Evolutionary conservation across 2,329 filamentous ascomycete species (phyloP), one percentile per base, ranked within the genome.

Genomic region (Fusarium compactum): DNA sequence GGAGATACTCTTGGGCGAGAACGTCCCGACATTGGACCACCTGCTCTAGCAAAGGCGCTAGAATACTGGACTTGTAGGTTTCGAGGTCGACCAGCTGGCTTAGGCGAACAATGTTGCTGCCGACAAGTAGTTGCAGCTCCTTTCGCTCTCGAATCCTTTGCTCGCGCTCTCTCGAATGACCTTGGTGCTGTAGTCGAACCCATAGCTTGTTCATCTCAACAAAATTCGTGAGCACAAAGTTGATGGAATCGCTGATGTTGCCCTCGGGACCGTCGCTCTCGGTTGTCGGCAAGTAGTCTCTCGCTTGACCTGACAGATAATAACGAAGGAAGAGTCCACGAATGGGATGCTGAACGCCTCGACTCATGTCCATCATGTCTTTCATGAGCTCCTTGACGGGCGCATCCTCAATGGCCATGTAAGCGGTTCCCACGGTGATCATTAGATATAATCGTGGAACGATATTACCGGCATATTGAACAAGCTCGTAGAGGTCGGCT

Each of bases 321-420:
- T 99, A 99, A 78, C 96, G 91, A 76, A 99, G 83, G 80, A 99
- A 99, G 58, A 99, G 86, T 20, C 96, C 96, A 62, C 96, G 93
- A 69, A 98, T 95, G 18, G 96, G 96, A 81, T 99, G 96, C 78
- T 99, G 96, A 24, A 99, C 95, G 60, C 96, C 96, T 69, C 96
- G 89, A 82, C 94, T 98, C 96, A 99, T 99, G 82, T 99, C 96
- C 96, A 99, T 99, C 96, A 99, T 99, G 81, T 99, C 96, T 83
- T 99, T 99, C 96, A 99, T 99, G 69, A 99, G 94, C 85, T 99
- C 96, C 83, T 99, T 99, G 74, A 99, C 96, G 1, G 96, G 96
- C 62, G 97, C 96, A 86, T 98, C 96, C 77, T 96, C 92, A 78
- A 99, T 97, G 27, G 93, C 91, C 96, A 99, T 99, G 85, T 99